Conservation (phyloP, 257 asterid species). For the Petrea volubilis region DNA sequence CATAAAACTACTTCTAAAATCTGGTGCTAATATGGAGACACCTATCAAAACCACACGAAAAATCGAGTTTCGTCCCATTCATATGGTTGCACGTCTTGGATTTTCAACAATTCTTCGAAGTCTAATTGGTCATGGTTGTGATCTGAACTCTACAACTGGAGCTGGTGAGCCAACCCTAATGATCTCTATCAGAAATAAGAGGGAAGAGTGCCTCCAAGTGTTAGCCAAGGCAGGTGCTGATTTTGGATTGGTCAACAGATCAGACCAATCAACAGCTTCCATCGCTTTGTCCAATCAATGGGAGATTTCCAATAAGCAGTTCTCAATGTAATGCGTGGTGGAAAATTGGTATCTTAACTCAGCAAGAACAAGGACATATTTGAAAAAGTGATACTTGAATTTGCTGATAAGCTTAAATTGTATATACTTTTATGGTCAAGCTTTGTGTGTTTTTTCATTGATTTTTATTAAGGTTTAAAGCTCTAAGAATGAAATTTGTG, state of each 20-base stretch:
- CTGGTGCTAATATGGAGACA: conserved; percentile 51
- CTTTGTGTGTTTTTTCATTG: no score
- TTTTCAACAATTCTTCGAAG: conserved; percentile 44
- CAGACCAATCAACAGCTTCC: conserved; percentile 53
- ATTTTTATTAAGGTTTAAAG: no score
- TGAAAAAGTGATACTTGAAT: conserved; percentile 76
- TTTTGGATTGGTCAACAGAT: conserved; percentile 53
- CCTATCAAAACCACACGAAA: conserved; percentile 51
- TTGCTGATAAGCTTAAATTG: no score
- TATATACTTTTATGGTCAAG: no score
- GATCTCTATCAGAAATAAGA: conserved; percentile 53
- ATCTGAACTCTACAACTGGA: conserved; percentile 54
- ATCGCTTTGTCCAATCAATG: conserved; percentile 48
- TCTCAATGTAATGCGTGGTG: conserved; percentile 49
- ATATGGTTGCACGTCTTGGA: conserved; percentile 76
- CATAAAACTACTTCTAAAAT: conserved; percentile 48
- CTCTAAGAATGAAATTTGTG: no score
- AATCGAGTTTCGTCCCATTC: conserved; percentile 54
- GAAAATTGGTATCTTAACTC: conserved; percentile 48
- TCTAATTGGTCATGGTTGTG: conserved; percentile 59
- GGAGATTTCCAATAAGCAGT: conserved; percentile 60
- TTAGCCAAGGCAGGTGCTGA: conserved; percentile 73
- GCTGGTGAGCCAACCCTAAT: conserved; percentile 67
- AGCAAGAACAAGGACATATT: conserved; percentile 57
- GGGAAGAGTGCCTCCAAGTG: conserved; percentile 55